Conservation (phyloP, 495 filamentous ascomycete genomes). For the Neurospora sublineolata region DNA sequence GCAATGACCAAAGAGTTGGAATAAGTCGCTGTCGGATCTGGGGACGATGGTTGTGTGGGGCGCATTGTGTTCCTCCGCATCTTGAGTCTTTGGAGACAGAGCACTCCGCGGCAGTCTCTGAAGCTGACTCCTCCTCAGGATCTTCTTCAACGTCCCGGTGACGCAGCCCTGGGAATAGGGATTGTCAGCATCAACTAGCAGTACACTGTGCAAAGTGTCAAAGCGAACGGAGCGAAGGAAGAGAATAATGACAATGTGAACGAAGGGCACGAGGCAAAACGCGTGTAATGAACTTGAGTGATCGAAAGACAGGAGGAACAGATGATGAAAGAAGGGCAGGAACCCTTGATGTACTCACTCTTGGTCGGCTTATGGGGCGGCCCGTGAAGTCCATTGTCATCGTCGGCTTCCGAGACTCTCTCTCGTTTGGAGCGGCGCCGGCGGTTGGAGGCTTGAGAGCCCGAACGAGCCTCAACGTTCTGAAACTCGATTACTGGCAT, state of each 20-base stretch:
- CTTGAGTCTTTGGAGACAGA: neutral
- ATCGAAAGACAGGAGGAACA: too few relatives aligned
- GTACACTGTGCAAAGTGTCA: too few relatives aligned
- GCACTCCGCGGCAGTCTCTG: neutral
- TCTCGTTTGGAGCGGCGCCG: neutral
- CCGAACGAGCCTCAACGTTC: too few relatives aligned
- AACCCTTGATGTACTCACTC: neutral
- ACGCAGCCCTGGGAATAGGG: too few relatives aligned
- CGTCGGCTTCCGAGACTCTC: neutral
- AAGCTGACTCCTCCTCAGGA: neutral
- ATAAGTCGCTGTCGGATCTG: neutral
- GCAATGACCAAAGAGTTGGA: neutral
- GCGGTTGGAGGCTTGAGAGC: too few relatives aligned
- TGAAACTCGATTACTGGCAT: too few relatives aligned
- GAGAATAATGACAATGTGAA: too few relatives aligned
- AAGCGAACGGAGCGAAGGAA: too few relatives aligned
- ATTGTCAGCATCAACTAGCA: neutral
- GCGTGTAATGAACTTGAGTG: too few relatives aligned
- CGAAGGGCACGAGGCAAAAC: neutral
- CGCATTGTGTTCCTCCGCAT: neutral
- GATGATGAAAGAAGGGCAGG: too few relatives aligned
- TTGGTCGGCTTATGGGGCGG: neutral
- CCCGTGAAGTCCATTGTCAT: fast-evolving
- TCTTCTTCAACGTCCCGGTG: too few relatives aligned
- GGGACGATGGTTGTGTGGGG: neutral